These are phyloP conservation scores for Coix lacrymajobi DNA, from an alignment of 176 grass and related monocot genomes.

Conservation along the genomic window DNA sequence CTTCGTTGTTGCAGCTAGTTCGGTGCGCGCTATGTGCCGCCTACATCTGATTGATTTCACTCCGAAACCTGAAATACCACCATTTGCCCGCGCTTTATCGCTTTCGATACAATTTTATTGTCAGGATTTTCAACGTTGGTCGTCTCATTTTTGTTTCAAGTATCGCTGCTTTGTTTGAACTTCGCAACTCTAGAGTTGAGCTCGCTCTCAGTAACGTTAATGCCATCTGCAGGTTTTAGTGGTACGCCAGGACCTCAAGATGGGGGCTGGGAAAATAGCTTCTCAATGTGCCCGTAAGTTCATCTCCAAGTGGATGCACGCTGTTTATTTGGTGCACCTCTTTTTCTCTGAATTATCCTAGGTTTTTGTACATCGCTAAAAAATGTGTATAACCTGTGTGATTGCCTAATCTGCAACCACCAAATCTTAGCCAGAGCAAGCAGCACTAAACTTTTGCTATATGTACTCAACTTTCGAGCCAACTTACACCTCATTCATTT, in stretches of 20 bases:
- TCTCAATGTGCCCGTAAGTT: slow-evolving; percentile 89
- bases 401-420: background rate
- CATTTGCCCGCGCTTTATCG: no score
- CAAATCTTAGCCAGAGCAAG: background rate
- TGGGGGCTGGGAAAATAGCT: slow-evolving; percentile 89
- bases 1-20: background rate
- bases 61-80: background rate
- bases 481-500: background rate
- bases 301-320: background rate
- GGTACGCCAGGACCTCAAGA: slow-evolving; percentile 88
- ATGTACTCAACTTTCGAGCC: background rate
- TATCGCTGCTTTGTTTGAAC: background rate
- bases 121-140: background rate
- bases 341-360: background rate
- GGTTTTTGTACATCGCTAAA: background rate
- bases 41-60: background rate
- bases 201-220: background rate
- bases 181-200: background rate
- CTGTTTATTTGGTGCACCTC: background rate
- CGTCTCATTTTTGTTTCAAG: background rate
- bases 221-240: slow-evolving; percentile 64
- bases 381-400: background rate
- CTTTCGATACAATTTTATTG: background rate
- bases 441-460: background rate
- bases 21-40: background rate